A percentile compares a stretch with the other conserved stretches of the same genome.
Conservation (phyloP, 768 basidiomycete species). For the Russula vinacea region DNA sequence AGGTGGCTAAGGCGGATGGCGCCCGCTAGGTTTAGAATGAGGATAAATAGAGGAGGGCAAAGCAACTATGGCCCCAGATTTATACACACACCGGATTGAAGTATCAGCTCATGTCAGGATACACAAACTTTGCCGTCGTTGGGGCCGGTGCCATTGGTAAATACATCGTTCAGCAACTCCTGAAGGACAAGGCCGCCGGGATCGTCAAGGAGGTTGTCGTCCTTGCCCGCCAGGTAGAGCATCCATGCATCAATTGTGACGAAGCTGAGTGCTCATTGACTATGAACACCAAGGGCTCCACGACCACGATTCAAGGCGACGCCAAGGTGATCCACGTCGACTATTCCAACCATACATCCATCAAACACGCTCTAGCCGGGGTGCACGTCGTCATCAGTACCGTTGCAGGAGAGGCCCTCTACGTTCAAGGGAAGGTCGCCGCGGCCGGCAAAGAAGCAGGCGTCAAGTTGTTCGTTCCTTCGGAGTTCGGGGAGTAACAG, state of each 20-base stretch:
- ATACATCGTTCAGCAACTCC: slow-evolving; percentile 24
- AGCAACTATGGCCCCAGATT: neutral
- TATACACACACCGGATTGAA: neutral
- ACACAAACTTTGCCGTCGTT: slow-evolving; percentile 26
- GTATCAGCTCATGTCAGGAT: slow-evolving; percentile 20
- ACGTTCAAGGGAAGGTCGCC: slow-evolving; percentile 7
- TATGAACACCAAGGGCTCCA: slow-evolving; percentile 23
- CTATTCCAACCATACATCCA: slow-evolving; percentile 16
- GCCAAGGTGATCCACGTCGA: slow-evolving; percentile 21
- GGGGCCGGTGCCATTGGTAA: slow-evolving; percentile 27
- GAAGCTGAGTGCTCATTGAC: neutral
- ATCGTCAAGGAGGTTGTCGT: slow-evolving; percentile 22
- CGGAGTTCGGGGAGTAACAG: neutral
- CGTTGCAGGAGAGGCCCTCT: neutral
- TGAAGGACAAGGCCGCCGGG: slow-evolving; percentile 20
- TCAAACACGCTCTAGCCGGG: slow-evolving; percentile 8
- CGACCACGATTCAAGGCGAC: slow-evolving; percentile 21
- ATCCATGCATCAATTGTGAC: neutral
- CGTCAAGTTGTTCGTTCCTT: slow-evolving; percentile 3
- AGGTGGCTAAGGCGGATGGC: too few relatives aligned
- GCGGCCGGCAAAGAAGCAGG: slow-evolving; percentile 25
- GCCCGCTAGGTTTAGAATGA: neutral
- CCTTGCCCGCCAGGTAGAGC: slow-evolving; percentile 25
- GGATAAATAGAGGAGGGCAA: neutral
- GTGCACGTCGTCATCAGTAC: slow-evolving; percentile 25